Evolutionary conservation across 2,329 filamentous ascomycete species (phyloP), one percentile per base, ranked within the genome.

Genomic region (Fusarium nodosum): DNA sequence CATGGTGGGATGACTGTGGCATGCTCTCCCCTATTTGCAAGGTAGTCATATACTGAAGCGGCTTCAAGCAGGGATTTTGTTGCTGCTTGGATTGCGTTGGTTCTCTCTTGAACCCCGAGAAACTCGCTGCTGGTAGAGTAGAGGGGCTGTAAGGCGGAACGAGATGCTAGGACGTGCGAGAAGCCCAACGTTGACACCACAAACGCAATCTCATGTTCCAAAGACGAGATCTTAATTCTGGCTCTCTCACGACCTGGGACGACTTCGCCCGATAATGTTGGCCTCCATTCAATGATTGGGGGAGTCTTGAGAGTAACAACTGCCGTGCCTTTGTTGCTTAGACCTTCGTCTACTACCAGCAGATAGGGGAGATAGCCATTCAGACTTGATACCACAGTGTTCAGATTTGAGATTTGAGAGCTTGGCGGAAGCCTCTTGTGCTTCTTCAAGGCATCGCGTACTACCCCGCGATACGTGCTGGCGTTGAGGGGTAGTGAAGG

Each of bases 121-220:
- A 89, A 88, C 2, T 88, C 87, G 1, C 85, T 85, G 3, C 87
- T 85, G 18, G 88, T 87, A 22, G 84, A 88, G 77, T 96, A 93
- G 1, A 97, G 84, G 2, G 89, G 89, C 53, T 93, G 87, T 36
- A 98, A 84, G 26, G 89, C 87, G 4, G 87, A 85, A 24, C 95
- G 87, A 15, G 94, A 93, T 52, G 92, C 86, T 8, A 93, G 83
- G 13, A 88, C 90, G 71, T 96, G 85, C 2, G 91, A 87, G 75
- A 91, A 92, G 20, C 90, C 94, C 41, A 97, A 82, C 0, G 93
- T 91, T 1, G 91, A 90, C 9, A 97, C 82, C 1, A 88, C 86
- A 77, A 97, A 97, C 67, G 87, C 90, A 36, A 97, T 82, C 77
- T 99, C 96, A 78, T 93, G 91, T 74, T 95, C 92, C 6, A 98